These are phyloP conservation scores for Fraxinus nigra DNA, from an alignment of 305 asterid species.

Conservation along the genomic window DNA sequence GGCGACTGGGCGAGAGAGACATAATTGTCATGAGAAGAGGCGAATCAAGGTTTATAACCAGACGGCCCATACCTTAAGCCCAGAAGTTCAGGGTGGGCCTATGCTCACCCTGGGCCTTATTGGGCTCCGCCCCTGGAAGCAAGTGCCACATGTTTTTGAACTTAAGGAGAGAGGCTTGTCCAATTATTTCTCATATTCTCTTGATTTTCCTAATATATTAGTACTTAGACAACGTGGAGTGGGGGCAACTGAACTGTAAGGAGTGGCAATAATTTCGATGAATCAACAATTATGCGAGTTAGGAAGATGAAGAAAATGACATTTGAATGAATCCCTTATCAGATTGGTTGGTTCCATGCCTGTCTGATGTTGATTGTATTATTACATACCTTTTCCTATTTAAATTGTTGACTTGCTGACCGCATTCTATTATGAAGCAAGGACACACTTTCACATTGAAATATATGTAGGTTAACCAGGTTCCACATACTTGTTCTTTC, in stretches of 20 bases:
- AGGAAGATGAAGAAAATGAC: neutral
- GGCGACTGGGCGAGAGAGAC: too few relatives aligned
- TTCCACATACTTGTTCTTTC: neutral
- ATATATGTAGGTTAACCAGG: neutral
- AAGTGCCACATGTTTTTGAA: conserved; percentile 71
- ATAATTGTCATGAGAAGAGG: too few relatives aligned
- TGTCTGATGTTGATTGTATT: neutral
- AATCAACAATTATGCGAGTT: neutral
- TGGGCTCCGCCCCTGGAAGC: conserved; percentile 26
- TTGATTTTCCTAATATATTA: neutral
- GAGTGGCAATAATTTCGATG: neutral
- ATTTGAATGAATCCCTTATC: neutral
- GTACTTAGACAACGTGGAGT: neutral
- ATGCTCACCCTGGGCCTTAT: too few relatives aligned
- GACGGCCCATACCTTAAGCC: too few relatives aligned
- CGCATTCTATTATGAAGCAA: neutral
- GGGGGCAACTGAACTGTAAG: neutral
- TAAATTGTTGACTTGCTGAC: neutral
- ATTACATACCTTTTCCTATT: neutral
- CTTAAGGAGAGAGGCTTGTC: conserved; percentile 86
- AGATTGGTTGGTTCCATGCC: neutral
- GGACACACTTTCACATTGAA: neutral
- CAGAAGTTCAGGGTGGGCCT: too few relatives aligned
- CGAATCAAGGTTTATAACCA: too few relatives aligned
- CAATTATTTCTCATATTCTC: neutral